Percentiles rank a stretch among this genome's conserved stretches.
These are phyloP conservation scores for Hypoxylon sp. DNA, from an alignment of 2,329 filamentous ascomycete genomes.

Conservation along the genomic window DNA sequence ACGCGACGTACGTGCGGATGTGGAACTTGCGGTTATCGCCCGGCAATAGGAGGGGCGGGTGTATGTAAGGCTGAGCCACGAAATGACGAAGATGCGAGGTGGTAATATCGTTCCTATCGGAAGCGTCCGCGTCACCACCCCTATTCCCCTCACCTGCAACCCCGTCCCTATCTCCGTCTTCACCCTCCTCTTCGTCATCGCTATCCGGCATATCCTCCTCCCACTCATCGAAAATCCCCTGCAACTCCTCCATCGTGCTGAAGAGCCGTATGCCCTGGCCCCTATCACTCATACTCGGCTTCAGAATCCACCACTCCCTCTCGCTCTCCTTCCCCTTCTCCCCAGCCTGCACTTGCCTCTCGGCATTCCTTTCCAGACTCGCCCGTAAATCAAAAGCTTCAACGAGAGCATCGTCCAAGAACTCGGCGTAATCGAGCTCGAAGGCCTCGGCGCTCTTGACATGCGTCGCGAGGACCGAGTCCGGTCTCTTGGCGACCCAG, in stretches of 20 bases:
- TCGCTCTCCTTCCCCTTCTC: constrained; percentile 56
- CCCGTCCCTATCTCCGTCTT: constrained; percentile 49
- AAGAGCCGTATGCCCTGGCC: constrained; percentile 95
- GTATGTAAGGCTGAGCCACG: constrained; percentile 93
- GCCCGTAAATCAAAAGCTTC: constrained; percentile 90
- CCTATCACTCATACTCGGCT: constrained; percentile 96
- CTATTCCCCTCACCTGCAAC: constrained; percentile 37
- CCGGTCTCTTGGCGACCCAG: constrained; percentile 87
- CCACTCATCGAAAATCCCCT: constrained; percentile 91
- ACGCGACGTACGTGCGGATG: constrained; percentile 90
- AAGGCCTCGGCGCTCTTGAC: constrained; percentile 86
- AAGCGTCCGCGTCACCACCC: constrained; percentile 44
- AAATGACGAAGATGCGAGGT: constrained; percentile 96
- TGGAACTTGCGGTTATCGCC: constrained; percentile 86
- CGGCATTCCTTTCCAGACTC: constrained; percentile 76
- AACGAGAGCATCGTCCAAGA: constrained; percentile 90
- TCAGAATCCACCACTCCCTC: constrained; percentile 94
- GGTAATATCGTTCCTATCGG: constrained; percentile 69
- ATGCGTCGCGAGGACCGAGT: constrained; percentile 74
- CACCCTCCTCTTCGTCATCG: constrained; percentile 73
- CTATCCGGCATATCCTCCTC: constrained; percentile 76
- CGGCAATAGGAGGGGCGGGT: constrained; percentile 82
- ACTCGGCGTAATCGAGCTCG: constrained; percentile 96
- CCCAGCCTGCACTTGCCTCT: constrained; percentile 26
- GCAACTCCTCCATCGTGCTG: constrained; percentile 84